These are phyloP conservation scores for Phytophthora cajani DNA, from an alignment of 352 stramenopile genomes.

Conservation along the genomic window DNA sequence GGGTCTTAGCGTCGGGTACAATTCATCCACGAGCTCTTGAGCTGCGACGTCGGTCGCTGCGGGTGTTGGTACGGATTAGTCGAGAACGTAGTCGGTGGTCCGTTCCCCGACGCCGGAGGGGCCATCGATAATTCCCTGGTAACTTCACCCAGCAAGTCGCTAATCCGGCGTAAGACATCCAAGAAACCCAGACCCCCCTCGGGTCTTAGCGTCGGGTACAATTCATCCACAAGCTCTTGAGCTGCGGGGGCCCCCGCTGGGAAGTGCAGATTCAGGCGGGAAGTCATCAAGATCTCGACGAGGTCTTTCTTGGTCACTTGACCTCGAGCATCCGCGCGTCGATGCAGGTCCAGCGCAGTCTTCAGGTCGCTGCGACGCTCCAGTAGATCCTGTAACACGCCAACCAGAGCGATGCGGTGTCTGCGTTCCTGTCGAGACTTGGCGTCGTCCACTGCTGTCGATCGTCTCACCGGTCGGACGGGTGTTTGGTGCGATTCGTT, in stretches of 20 bases:
- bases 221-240: slow-evolving; percentile 64
- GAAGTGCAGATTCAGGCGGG: slow-evolving; percentile 68
- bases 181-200: slow-evolving; percentile 52
- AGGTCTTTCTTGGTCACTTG: slow-evolving; percentile 68
- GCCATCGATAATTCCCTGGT: slow-evolving; percentile 34
- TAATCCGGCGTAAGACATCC: slow-evolving; percentile 71
- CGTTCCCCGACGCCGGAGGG: slow-evolving; percentile 15
- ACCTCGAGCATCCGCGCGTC: slow-evolving; percentile 58
- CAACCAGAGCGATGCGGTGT: slow-evolving; percentile 50
- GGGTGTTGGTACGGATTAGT: slow-evolving; percentile 43
- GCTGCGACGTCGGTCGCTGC: too few relatives aligned
- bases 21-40: slow-evolving; percentile 64
- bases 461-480: slow-evolving; percentile 12
- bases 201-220: slow-evolving; percentile 52
- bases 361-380: slow-evolving; percentile 78
- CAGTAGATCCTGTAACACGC: slow-evolving; percentile 72
- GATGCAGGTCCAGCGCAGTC: slow-evolving; percentile 72
- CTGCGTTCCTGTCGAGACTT: slow-evolving; percentile 33
- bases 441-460: slow-evolving; percentile 18
- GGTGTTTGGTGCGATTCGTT: slow-evolving; percentile 8
- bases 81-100: slow-evolving; percentile 28
- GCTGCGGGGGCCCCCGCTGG: slow-evolving; percentile 44
- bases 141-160: slow-evolving; percentile 58
- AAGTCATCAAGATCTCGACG: slow-evolving; percentile 70
- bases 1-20: slow-evolving; percentile 52